These are phyloP conservation scores for Coix lacrymajobi DNA, from an alignment of 176 grass and related monocot species.

Conservation along the genomic window DNA sequence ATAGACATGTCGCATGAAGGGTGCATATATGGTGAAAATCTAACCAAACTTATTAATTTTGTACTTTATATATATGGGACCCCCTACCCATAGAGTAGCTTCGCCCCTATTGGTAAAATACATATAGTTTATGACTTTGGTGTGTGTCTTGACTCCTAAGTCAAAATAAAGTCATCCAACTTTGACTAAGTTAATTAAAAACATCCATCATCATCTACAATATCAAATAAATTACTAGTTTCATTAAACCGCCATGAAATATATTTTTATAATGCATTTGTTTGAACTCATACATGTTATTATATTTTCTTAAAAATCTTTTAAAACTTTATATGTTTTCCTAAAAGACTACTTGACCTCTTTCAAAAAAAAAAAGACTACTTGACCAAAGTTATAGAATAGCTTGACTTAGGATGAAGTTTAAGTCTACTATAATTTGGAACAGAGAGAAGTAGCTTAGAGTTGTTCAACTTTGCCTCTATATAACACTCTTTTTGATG, in stretches of 20 bases:
- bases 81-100: too few species aligned
- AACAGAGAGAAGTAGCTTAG: background rate
- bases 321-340: too few species aligned
- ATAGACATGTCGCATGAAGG: too few species aligned
- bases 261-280: background rate
- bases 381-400: background rate
- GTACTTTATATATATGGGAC: too few species aligned
- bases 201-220: background rate
- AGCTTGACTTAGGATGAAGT: background rate
- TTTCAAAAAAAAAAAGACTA: too few species aligned
- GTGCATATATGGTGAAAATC: too few species aligned
- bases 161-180: background rate
- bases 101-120: too few species aligned
- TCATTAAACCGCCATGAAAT: background rate
- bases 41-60: too few species aligned
- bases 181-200: background rate
- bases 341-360: too few species aligned
- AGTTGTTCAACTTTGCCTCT: background rate
- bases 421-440: background rate
- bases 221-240: background rate
- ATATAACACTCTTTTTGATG: background rate
- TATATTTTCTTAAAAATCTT: too few species aligned
- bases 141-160: background rate
- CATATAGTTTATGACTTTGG: background rate
- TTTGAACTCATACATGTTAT: background rate